Percentiles rank a stretch among this genome's conserved stretches.
phyloP scores from a whole-genome alignment of 1,284 basidiomycete species.

The Gomphus sp. region DNA sequence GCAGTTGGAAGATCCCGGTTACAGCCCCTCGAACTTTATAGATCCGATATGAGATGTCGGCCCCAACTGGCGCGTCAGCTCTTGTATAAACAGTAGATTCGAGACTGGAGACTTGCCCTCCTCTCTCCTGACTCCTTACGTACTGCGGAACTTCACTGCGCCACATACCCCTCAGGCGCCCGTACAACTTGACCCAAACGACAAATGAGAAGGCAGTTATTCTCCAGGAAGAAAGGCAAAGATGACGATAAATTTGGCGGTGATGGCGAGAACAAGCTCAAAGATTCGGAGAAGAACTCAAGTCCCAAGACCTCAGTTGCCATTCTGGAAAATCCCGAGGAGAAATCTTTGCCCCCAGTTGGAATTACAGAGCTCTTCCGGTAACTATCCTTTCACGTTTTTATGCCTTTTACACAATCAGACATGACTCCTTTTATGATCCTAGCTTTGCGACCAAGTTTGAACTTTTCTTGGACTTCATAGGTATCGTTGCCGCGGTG shows the following conservation, averaged over 20 bases:
- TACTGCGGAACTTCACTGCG: no score
- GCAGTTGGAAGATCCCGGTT: no score
- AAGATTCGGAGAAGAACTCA: neutral
- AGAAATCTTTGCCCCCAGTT: neutral
- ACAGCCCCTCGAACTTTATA: no score
- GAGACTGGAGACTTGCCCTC: no score
- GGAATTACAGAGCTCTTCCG: neutral
- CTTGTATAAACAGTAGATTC: no score
- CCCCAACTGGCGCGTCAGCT: no score
- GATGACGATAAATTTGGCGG: no score
- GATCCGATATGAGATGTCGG: no score
- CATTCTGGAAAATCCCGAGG: neutral
- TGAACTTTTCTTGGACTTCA: conserved; percentile 1
- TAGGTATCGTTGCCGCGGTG: conserved; percentile 3
- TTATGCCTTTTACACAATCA: neutral
- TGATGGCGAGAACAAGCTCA: neutral
- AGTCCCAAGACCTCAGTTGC: neutral
- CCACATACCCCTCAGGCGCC: no score
- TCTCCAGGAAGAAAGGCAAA: neutral
- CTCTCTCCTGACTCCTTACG: no score
- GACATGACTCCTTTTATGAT: neutral
- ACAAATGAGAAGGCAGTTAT: neutral
- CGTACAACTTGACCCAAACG: no score
- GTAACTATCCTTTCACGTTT: neutral
- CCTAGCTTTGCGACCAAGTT: conserved; percentile 6